Base-by-base conservation (phyloP, 108 stramenopile genomes). In the Nitzschia inconspicua region DNA sequence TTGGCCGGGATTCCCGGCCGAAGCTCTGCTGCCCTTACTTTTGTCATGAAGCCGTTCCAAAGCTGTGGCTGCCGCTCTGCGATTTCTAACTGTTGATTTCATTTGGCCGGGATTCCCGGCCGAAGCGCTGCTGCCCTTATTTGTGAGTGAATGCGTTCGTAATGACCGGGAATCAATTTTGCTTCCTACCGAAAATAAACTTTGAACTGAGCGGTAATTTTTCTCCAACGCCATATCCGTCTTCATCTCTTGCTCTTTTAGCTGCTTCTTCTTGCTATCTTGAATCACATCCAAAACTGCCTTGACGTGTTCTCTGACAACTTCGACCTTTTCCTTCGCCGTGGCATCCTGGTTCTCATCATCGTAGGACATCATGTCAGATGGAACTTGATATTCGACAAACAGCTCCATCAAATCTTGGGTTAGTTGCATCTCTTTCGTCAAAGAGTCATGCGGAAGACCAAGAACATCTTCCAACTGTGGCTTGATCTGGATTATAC, bases 371-470 rank as follows among this genome's bases (percentile, higher is more conserved):
- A 95, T 37, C 60, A 95, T 59, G 46, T 95, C 94, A 19, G 86
- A 81, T 22, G 94, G 90, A 30, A 95, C 79, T 63, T 93, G 91
- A 50, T 85, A 93, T n/a, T 93, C 84, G 3, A 91, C 57, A 67
- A 95, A 93, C 32, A 93, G 67, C 13, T 69, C 47, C 84, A 89
- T 81, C 10, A 95, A 70, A 51, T 91, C 84, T 53, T 93, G 80
- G 6, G 89, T 89, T 5, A 95, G 76, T 39, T 76, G 56, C 76
- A 95, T 89, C 43, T 93, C 88, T 56, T 95, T 95, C 37, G 90
- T 85, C 40, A 95, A 58, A 0, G 82, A 47, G 44, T 78, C 82
- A 19, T 47, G 25, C 3, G 83, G 86, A 9, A 95, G 71, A n/a
- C 83, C 73, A 27, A 95, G 60, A 30, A 93, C 55, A 9, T 51